These are phyloP conservation scores for Blastomyces percursus DNA, from an alignment of 2,329 filamentous ascomycete species.

Conservation along the genomic window DNA sequence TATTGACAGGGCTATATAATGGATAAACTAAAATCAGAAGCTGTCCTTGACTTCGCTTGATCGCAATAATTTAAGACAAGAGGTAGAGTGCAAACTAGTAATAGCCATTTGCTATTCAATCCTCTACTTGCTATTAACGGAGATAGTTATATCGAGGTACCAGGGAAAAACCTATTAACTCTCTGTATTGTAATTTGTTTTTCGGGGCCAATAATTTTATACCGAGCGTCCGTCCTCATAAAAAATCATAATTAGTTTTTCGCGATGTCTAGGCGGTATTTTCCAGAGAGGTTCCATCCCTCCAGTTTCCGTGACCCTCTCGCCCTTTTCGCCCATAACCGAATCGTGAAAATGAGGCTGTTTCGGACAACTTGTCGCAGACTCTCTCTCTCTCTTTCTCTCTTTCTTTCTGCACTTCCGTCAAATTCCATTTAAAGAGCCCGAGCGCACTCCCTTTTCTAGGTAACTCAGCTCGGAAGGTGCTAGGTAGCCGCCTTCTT, in stretches of 20 bases:
- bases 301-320: not conserved
- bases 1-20: not conserved
- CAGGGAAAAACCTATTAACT: not conserved
- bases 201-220: not conserved
- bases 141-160: not conserved
- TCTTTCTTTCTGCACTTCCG: not conserved
- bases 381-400: not conserved
- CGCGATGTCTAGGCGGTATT: not conserved
- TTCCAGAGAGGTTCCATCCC: not conserved
- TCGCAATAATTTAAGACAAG: not conserved
- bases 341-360: not conserved
- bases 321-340: not conserved
- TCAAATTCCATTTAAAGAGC: too few species aligned
- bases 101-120: not conserved
- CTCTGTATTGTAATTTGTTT: not conserved
- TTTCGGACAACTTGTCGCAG: too few species aligned
- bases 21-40: not conserved
- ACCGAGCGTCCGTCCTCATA: not conserved
- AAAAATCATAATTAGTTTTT: not conserved
- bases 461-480: not conserved
- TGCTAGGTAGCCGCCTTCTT: not conserved
- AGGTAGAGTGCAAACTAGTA: not conserved
- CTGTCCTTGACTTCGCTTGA: not conserved
- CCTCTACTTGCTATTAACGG: not conserved
- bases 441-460: not conserved